Evolutionary conservation across 768 basidiomycete genomes (phyloP), one percentile per base, ranked within the genome.

Genomic region (Pulveroboletus sp.): DNA sequence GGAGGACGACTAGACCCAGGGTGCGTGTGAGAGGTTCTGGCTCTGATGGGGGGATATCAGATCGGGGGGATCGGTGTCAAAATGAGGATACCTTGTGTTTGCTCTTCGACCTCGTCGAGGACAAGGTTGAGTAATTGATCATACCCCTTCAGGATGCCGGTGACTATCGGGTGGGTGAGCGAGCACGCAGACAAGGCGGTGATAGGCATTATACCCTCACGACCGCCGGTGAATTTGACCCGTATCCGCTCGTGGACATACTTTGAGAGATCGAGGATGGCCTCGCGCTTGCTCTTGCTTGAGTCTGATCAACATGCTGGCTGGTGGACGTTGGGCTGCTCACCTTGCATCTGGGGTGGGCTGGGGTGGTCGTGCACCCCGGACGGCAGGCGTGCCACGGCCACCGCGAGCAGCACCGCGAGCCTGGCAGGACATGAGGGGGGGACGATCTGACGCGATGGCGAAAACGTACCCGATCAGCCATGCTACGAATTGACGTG

Each of bases 121-220:
- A 99, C 97, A 47, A 99, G 85, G 67, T 99, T 98, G 49, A 98
- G 79, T 33, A 98, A 75, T 58, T 97, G 94, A 70, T 98, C 97
- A 61, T 83, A 98, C 21, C 97, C 97, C 70, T 99, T 99, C 53
- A 99, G 70, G 16, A 89, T 79, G 4, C 97, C 97, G 8, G 82
- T 88, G 44, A 97, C 95, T 97, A 59, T 51, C 19, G 42, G 14
- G 34, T 13, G 21, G 20, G 40, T 55, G 27, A 47, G 36, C 5
- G n/a, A n/a, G 32, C 4, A 33, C 32, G 33, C 3, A 33, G 33
- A 47, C 13, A 10, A 12, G 35, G 19, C 12, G 25, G 35, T 4
- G 12, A 12, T 2, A 4, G 61, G 60, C 50, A 43, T n/a, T n/a
- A n/a, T 52, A 90, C 94, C 94, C 80, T 99, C 94, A 34, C 97